These are phyloP conservation scores for Rhynchospora tenuis DNA, from an alignment of 176 grass and related monocot species.

Conservation along the genomic window DNA sequence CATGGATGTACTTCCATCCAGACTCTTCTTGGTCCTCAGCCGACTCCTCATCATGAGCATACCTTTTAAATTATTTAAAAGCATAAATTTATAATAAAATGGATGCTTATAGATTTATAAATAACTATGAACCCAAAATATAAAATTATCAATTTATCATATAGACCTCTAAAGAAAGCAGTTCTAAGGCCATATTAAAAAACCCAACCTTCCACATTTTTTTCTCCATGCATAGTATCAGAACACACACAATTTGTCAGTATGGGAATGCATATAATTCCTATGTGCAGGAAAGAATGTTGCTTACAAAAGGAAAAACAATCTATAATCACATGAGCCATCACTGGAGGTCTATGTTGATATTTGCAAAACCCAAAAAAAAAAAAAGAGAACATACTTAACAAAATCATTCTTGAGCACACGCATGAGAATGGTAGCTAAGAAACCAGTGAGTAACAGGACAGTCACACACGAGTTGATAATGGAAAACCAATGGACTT, in stretches of 20 bases:
- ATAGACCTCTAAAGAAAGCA: not conserved
- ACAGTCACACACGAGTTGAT: conserved; percentile 97
- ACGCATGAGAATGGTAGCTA: conserved; percentile 96
- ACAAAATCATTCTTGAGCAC: conserved; percentile 97
- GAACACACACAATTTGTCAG: not conserved
- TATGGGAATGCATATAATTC: not conserved
- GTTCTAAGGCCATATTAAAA: not conserved
- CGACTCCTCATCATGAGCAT: conserved; percentile 92
- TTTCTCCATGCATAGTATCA: not conserved
- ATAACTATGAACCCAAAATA: not conserved
- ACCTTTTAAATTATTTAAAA: conserved; percentile 37
- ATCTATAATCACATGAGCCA: not conserved
- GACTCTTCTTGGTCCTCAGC: conserved; percentile 95
- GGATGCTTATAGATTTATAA: conserved; percentile 14
- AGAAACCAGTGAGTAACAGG: conserved; percentile 77
- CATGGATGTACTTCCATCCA: conserved; percentile 98
- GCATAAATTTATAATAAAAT: not conserved
- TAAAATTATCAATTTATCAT: not conserved
- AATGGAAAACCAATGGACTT: conserved; percentile 98
- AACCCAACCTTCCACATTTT: not conserved
- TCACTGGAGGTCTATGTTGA: not conserved
- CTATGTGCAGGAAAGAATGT: not conserved
- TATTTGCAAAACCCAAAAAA: not conserved
- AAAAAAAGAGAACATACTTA: conserved; percentile 49
- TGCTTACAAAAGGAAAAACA: not conserved